Evolutionary conservation across 305 asterid genomes (phyloP).

Genomic region (Lippia alba): DNA sequence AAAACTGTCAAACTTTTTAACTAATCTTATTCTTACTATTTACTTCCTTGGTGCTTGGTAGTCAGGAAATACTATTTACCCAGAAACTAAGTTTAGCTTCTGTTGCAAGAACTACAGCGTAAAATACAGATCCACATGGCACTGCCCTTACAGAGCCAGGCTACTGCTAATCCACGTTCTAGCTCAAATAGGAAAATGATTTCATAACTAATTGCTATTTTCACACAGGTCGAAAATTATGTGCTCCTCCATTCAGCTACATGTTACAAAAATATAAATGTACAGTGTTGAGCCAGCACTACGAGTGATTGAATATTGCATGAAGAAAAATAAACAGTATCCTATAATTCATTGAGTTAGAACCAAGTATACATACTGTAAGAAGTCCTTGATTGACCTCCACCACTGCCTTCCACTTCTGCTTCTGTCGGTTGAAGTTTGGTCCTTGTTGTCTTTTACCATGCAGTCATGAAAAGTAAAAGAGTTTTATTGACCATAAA

Average conservation of each 20-base stretch:
- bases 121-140: no score
- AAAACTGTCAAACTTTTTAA: not conserved
- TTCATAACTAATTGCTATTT: not conserved
- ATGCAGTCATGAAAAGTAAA: conserved; percentile 29
- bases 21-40: not conserved
- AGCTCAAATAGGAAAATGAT: not conserved
- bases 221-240: not conserved
- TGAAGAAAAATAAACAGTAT: conserved; percentile 11
- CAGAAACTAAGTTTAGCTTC: not conserved
- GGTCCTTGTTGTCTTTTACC: conserved; percentile 38
- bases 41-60: not conserved
- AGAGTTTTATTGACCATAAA: not conserved
- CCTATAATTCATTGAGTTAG: not conserved
- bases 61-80: not conserved
- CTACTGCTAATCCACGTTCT: not conserved
- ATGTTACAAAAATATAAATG: no score
- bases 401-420: conserved; percentile 52
- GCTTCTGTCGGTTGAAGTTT: conserved; percentile 42
- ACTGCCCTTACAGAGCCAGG: not conserved
- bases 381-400: conserved; percentile 68
- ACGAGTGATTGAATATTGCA: not conserved
- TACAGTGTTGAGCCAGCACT: not conserved
- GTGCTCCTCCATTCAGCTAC: no score
- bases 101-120: not conserved
- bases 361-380: conserved; percentile 54